Base-by-base conservation (phyloP, 768 basidiomycete species). In the Leccinum sublutescens region DNA sequence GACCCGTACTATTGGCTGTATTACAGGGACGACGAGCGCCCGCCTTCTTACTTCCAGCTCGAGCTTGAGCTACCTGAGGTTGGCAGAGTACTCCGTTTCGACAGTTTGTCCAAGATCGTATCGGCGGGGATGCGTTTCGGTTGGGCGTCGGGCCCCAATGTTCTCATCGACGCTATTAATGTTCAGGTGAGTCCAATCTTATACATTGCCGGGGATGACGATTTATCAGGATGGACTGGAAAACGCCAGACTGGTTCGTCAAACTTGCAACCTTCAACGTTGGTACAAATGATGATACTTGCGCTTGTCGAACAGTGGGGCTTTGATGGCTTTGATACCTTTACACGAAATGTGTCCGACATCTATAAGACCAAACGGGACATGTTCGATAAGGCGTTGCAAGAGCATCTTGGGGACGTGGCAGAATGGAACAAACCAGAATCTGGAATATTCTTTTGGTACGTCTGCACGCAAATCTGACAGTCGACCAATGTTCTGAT, bases 1-100 rank as follows among this genome's bases (percentile, higher is more conserved):
- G 89, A 89, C 70, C 88, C 88, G 0, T 85, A 86, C 67, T 83
- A 77, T 66, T 85, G 82, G 66, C 73, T 90, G 56, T 89, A 89
- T 75, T 91, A 84, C 63, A 85, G 87, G 31, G 68, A 77, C 5
- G 68, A 74, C 11, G 76, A 83, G 25, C 78, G 85, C 31, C 82
- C 49, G 25, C 25, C 17, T 23, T 50, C 49, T 29, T 50, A 50
- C 23, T 50, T 50, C 27, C 25, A 27, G 23, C 47, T 50, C 15
- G 49, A 50, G 23, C 49, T 50, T 29, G 49, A 27, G 2, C 25
- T 50, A 29, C 25, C 49, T 7, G 49, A 50, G 2, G 49, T n/a
- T 50, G 49, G 49, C 49, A 27, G 49, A 14, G 89, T 93, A 25
- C 66, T 94, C 43, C 83, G 92, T 52, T 91, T 95, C 66, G 93